Evolutionary conservation across 23 red algal species (phyloP).

Genomic region (Gracilaria gracilis): DNA sequence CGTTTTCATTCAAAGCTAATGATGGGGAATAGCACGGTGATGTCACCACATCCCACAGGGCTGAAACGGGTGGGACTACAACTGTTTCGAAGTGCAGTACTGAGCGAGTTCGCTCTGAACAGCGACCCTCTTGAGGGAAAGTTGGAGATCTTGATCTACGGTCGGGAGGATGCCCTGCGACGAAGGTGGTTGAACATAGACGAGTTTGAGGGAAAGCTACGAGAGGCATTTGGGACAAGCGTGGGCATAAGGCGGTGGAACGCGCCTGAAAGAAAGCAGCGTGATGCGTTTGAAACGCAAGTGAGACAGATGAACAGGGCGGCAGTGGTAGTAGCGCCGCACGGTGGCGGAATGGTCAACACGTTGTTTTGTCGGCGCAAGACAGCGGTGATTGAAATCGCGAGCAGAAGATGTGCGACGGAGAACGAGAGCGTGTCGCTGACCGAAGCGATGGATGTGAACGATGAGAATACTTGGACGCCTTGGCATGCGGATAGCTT

Average conservation of each 20-base stretch:
- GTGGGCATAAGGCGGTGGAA: constrained; percentile 10
- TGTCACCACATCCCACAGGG: constrained; percentile 39
- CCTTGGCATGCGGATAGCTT: constrained; percentile 60
- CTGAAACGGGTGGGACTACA: constrained; percentile 28
- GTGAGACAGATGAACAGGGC: constrained; percentile 42
- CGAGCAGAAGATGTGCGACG: constrained; percentile 23
- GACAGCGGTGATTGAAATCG: constrained; percentile 41
- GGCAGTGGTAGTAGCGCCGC: constrained; percentile 24
- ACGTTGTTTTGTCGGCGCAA: constrained; percentile 26
- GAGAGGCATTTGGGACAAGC: background rate
- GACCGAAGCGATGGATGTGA: constrained; percentile 29
- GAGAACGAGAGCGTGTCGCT: background rate
- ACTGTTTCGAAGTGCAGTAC: constrained; percentile 24
- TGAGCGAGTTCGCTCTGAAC: constrained; percentile 1
- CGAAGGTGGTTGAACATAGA: constrained; percentile 34
- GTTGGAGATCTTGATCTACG: constrained; percentile 17
- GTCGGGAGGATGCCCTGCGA: constrained; percentile 23
- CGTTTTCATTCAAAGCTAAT: constrained; percentile 15
- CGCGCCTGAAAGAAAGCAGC: background rate
- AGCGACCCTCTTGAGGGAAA: constrained; percentile 2
- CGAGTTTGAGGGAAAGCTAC: constrained; percentile 17
- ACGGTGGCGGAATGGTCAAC: constrained; percentile 52
- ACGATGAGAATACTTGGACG: constrained; percentile 47
- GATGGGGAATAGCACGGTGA: background rate
- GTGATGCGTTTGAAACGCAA: constrained; percentile 25